These are phyloP conservation scores for Leccinellum luteum DNA, from an alignment of 768 basidiomycete genomes.

Conservation along the genomic window DNA sequence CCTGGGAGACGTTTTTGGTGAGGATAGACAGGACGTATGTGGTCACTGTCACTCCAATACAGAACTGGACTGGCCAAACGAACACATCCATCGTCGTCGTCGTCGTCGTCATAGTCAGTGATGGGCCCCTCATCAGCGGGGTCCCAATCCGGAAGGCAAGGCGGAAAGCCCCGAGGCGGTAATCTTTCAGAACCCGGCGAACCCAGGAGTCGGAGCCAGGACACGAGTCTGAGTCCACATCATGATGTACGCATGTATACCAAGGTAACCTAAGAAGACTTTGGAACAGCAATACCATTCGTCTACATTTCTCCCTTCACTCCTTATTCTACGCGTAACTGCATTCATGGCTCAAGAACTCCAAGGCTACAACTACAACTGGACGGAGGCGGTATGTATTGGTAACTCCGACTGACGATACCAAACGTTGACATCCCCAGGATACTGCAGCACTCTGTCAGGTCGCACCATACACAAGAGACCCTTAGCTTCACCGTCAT, in stretches of 20 bases:
- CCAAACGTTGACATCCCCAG: slow-evolving; percentile 12
- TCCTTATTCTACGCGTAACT: not conserved
- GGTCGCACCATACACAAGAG: not conserved
- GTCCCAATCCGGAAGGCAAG: too few species aligned
- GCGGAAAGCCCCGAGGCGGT: too few species aligned
- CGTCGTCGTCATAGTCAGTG: not conserved
- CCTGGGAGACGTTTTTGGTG: slow-evolving; percentile 82
- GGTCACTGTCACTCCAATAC: slow-evolving; percentile 41
- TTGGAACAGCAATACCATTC: slow-evolving; percentile 4
- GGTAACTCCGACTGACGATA: not conserved
- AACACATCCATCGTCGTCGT: slow-evolving; percentile 27
- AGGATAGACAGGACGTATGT: slow-evolving; percentile 62
- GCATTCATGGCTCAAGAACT: slow-evolving; percentile 2
- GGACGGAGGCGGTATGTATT: slow-evolving; percentile 8
- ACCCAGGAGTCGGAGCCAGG: too few species aligned
- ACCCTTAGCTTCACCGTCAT: slow-evolving; percentile 3
- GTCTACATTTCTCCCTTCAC: not conserved
- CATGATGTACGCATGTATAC: slow-evolving; percentile 15
- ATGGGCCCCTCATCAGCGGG: too few species aligned
- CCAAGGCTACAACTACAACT: not conserved
- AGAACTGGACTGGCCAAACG: slow-evolving; percentile 65
- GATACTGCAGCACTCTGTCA: not conserved
- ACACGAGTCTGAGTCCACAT: too few species aligned
- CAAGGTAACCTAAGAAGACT: not conserved
- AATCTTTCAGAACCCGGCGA: too few species aligned